Conservation (phyloP, 148 eudicot species). For the Beta vulgaris region DNA sequence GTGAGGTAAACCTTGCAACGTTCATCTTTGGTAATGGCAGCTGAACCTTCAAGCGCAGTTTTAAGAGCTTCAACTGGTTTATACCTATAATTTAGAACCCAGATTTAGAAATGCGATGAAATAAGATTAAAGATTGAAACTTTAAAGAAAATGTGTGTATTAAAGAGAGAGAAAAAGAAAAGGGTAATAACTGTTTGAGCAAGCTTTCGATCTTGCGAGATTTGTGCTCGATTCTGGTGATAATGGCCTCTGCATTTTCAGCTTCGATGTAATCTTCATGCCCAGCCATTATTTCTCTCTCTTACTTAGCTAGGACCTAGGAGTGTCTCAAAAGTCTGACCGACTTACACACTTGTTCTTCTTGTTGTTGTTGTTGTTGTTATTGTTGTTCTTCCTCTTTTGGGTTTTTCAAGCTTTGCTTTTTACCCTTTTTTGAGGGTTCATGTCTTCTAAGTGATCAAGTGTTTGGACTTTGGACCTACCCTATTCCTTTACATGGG, state of each 20-base stretch:
- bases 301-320: no score
- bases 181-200: slow-evolving; percentile 65
- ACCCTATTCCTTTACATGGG: no score
- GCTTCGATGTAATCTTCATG: slow-evolving; percentile 60
- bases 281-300: slow-evolving; percentile 33
- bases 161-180: neutral
- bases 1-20: slow-evolving; percentile 64
- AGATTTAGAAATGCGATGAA: slow-evolving; percentile 12
- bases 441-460: neutral
- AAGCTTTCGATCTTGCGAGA: slow-evolving; percentile 93
- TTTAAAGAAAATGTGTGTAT: neutral
- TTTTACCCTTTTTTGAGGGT: neutral
- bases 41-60: slow-evolving; percentile 91
- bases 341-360: no score
- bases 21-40: slow-evolving; percentile 74
- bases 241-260: slow-evolving; percentile 88
- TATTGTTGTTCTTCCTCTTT: neutral
- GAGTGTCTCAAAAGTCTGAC: no score
- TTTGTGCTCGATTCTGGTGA: slow-evolving; percentile 86
- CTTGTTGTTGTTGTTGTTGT: neutral
- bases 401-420: neutral
- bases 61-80: slow-evolving; percentile 95
- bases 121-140: neutral
- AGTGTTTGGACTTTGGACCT: no score
- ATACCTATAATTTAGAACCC: slow-evolving; percentile 31